Base-by-base conservation (phyloP, 2,329 filamentous ascomycete genomes). In the Paramyrothecium sp. region DNA sequence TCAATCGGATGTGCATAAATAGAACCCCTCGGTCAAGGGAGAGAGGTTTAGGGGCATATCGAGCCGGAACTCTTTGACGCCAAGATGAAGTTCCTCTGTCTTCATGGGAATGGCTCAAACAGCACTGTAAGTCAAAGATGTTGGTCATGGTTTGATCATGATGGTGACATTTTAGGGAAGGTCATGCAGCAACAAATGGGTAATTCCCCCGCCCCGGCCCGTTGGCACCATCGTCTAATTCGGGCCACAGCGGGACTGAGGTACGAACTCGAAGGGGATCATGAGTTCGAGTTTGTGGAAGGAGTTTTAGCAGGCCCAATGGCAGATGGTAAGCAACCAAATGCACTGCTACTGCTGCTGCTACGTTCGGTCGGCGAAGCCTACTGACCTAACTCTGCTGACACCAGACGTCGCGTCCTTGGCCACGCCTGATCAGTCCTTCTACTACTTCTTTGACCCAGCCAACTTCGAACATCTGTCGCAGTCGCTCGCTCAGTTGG, bases 1-100 rank as follows among this genome's bases (percentile, higher is more conserved):
- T 48, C 46, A 48, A 48, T 48, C n/a, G n/a, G n/a, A n/a, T n/a
- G n/a, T n/a, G n/a, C n/a, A 48, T 48, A 48, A 48, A 48, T 48
- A 48, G 46, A 48, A 19, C 46, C 46, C 46, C 46, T 48, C 21
- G 19, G 46, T n/a, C 11, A 48, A 19, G 21, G 19, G 8, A 13
- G 21, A 20, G 8, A 8, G 46, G 21, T 10, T 20, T 10, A 10
- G 46, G 46, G 19, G 46, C 19, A 48, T 13, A 48, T 48, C 21
- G 12, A 48, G 13, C 11, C 46, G 21, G 19, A 20, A 8, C 19
- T 20, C 21, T n/a, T n/a, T n/a, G n/a, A 48, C 46, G 11, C 46
- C 46, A 48, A 48, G 19, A 48, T 19, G 46, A 48, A 48, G 46
- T 8, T n/a, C n/a, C 46, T 19, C 46, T 48, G 46, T 19, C 46